Percentiles rank a stretch among this genome's conserved stretches.
These are phyloP conservation scores for Petunia hybrid DNA, from an alignment of 305 asterid species.

Conservation along the genomic window DNA sequence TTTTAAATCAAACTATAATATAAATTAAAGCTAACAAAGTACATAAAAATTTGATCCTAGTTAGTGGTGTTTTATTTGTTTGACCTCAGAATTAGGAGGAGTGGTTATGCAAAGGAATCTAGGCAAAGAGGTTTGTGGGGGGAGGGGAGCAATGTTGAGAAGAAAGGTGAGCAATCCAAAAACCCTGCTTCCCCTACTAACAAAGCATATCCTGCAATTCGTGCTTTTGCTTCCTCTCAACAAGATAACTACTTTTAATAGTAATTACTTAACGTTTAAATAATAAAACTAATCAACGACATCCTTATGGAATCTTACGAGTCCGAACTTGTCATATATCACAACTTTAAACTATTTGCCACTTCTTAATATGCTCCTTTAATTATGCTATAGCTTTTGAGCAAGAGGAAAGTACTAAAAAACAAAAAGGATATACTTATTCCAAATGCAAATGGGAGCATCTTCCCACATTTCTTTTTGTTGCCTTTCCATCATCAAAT, in stretches of 20 bases:
- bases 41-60: not conserved
- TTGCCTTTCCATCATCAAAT: slow-evolving; percentile 29
- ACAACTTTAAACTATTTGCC: not conserved
- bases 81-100: slow-evolving; percentile 26
- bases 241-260: slow-evolving; percentile 27
- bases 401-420: slow-evolving; percentile 19
- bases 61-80: slow-evolving; percentile 22
- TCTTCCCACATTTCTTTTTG: slow-evolving; percentile 25
- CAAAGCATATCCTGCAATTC: slow-evolving; percentile 46
- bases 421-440: slow-evolving; percentile 26
- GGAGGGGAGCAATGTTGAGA: slow-evolving; percentile 37
- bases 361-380: slow-evolving; percentile 2
- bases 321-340: slow-evolving; percentile 40
- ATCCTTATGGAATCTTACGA: slow-evolving; percentile 54
- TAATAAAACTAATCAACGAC: slow-evolving; percentile 31
- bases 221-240: slow-evolving; percentile 36
- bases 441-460: slow-evolving; percentile 28
- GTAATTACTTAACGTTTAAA: not conserved
- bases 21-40: no score
- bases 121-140: slow-evolving; percentile 29
- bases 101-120: slow-evolving; percentile 58
- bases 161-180: slow-evolving; percentile 57
- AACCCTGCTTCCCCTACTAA: slow-evolving; percentile 56
- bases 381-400: slow-evolving; percentile 10
- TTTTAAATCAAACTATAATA: no score